Base-by-base conservation (phyloP, 2,329 filamentous ascomycete species). In the Stemphylium beticola region DNA sequence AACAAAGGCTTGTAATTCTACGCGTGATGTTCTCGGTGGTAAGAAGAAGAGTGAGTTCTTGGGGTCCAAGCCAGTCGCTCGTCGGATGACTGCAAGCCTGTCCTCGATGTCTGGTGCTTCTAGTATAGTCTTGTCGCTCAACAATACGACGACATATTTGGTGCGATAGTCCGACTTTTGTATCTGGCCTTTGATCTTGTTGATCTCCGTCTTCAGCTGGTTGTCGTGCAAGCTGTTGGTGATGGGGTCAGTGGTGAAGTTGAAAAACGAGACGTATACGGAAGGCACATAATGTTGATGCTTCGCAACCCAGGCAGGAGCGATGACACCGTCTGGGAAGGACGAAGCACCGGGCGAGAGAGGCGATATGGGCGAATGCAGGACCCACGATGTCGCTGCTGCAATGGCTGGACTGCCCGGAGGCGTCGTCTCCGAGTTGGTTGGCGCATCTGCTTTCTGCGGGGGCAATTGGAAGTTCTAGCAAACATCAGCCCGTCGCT, bases 321-420 rank as follows among this genome's bases (percentile, higher is more conserved):
- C 87, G 72, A 97, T 86, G 54, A 97, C 80, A 4, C 93, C 95
- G 76, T 98, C 95, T 7, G 93, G 93, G 71, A 95, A 98, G 2
- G 96, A 83, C 2, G 86, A 81, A 7, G 93, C 96, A 7, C 83
- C 84, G 3, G 93, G 92, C 34, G 90, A 95, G 26, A 98, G 82
- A 0, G 93, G 95, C 2, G 95, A 98, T 62, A 96, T 87, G 1
- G 93, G 91, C 11, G 95, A 98, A 75, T 98, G 93, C 4, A 96
- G 79, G n/a, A 87, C 79, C 55, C 76, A 78, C 42, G 69, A 71
- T 14, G 67, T 67, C 34, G 67, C 71, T 65, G 82, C 76, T 49
- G 82, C 77, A 56, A 77, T 78, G 32, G 84, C 83, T 64, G 82
- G 82, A 58, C 85, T 73, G 22, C 65, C 58, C 11, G 87, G 54